Evolutionary conservation across 768 basidiomycete genomes (phyloP).

Genomic region (Russula sp.): DNA sequence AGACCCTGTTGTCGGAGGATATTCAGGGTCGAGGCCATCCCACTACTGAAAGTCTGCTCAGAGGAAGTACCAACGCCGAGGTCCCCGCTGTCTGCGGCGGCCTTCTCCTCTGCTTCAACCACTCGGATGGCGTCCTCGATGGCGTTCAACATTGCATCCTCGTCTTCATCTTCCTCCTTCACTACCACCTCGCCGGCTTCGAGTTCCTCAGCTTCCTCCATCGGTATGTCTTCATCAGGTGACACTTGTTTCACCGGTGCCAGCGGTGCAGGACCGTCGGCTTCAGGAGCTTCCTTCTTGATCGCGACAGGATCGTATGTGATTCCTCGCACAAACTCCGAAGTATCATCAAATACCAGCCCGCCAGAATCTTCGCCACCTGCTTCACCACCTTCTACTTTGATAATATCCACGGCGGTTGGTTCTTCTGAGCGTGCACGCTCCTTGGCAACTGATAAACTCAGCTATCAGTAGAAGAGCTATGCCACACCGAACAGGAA

Average conservation of each 20-base stretch:
- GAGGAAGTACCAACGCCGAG: conserved; percentile 53
- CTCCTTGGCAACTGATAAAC: conserved; percentile 52
- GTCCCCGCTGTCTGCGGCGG: conserved; percentile 30
- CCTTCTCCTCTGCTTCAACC: conserved; percentile 49
- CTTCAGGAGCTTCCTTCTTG: conserved; percentile 28
- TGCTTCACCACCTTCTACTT: conserved; percentile 44
- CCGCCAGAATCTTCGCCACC: conserved; percentile 44
- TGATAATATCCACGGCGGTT: conserved; percentile 33
- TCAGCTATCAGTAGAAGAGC: conserved; percentile 8
- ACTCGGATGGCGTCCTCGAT: conserved; percentile 63
- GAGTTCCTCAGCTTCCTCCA: conserved; percentile 48
- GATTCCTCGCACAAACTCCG: conserved; percentile 89
- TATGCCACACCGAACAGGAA: conserved; percentile 13
- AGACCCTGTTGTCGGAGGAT: conserved; percentile 92
- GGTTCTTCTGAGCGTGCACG: conserved; percentile 45
- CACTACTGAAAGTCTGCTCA: conserved; percentile 74
- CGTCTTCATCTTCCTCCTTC: conserved; percentile 72
- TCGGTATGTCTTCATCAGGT: conserved; percentile 52
- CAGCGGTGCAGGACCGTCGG: conserved; percentile 14
- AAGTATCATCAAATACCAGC: conserved; percentile 91
- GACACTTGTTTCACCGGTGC: conserved; percentile 28
- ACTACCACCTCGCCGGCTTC: conserved; percentile 77
- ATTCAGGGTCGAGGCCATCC: conserved; percentile 83
- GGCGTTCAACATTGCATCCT: conserved; percentile 70
- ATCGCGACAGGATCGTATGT: conserved; percentile 50